phyloP scores from a whole-genome alignment of 1,139 yeast species.

The Meyerozyma athensensis region DNA sequence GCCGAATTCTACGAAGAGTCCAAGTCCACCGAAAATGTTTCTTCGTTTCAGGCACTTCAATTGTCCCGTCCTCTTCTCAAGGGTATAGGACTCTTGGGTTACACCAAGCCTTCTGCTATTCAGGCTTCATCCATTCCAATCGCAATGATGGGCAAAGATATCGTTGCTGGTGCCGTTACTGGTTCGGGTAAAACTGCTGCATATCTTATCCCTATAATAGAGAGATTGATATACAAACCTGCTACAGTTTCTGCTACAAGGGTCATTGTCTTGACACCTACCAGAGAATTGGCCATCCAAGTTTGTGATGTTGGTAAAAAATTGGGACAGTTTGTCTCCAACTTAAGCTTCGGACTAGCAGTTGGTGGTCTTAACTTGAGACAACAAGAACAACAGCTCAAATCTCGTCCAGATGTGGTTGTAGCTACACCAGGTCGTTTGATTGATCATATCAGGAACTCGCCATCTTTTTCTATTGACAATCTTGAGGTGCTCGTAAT shows the following conservation, averaged over 20 bases:
- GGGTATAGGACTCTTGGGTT: slow-evolving; percentile 77
- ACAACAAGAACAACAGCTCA: slow-evolving; percentile 91
- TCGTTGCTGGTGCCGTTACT: slow-evolving; percentile 99
- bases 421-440: slow-evolving; percentile 97
- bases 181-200: slow-evolving; percentile 99
- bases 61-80: slow-evolving; percentile 87
- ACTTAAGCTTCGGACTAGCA: slow-evolving; percentile 82
- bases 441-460: slow-evolving; percentile 92
- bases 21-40: slow-evolving; percentile 34
- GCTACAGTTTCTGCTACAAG: slow-evolving; percentile 80
- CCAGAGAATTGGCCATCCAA: slow-evolving; percentile 97
- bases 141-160: slow-evolving; percentile 86
- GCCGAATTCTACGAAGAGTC: slow-evolving; percentile 59
- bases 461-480: slow-evolving; percentile 89
- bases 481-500: slow-evolving; percentile 86
- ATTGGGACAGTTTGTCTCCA: slow-evolving; percentile 70
- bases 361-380: slow-evolving; percentile 96
- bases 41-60: slow-evolving; percentile 69
- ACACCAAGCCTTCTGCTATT: slow-evolving; percentile 84
- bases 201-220: slow-evolving; percentile 91
- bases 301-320: slow-evolving; percentile 90
- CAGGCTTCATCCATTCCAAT: slow-evolving; percentile 92
- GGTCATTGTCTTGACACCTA: slow-evolving; percentile 87
- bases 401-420: slow-evolving; percentile 89
- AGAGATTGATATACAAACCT: slow-evolving; percentile 86